Percentiles rank a stretch among this genome's conserved stretches.
Evolutionary conservation across 202 grass and related monocot species (phyloP).

Genomic region (Elaeis oleifera): DNA sequence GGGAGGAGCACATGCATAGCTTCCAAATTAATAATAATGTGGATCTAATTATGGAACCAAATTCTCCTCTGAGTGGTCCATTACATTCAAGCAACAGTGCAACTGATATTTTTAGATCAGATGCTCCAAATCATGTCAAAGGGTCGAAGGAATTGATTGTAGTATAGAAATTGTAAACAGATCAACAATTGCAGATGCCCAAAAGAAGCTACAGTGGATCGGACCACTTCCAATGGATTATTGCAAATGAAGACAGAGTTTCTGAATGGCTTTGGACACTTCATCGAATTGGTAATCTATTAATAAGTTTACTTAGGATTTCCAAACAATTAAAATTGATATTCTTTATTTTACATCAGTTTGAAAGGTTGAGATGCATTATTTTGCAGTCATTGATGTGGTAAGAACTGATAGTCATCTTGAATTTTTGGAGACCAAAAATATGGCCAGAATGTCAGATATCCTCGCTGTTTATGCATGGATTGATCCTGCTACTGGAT

Average conservation of each 20-base stretch:
- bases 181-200: conserved; percentile 54
- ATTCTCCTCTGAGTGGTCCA: conserved; percentile 39
- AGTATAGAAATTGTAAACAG: conserved; percentile 51
- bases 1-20: conserved; percentile 58
- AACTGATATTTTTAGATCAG: conserved; percentile 37
- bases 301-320: too few relatives aligned
- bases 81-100: conserved; percentile 48
- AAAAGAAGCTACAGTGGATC: conserved; percentile 45
- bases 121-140: conserved; percentile 46
- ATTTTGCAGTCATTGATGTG: conserved; percentile 85
- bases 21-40: conserved; percentile 97
- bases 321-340: too few relatives aligned
- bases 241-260: conserved; percentile 53
- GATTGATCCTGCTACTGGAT: conserved; percentile 97
- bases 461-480: conserved; percentile 99
- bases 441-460: conserved; percentile 99
- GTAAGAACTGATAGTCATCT: conserved; percentile 96
- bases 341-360: too few relatives aligned
- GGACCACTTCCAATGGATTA: conserved; percentile 36
- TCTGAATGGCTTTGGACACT: conserved; percentile 98
- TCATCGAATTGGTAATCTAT: conserved; percentile 75
- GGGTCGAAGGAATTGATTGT: conserved; percentile 47
- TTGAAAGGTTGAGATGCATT: conserved; percentile 5
- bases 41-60: conserved; percentile 83
- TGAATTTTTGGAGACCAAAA: conserved; percentile 94